These are phyloP conservation scores for Penicillium tannophilum DNA, from an alignment of 495 filamentous ascomycete species.

Conservation along the genomic window DNA sequence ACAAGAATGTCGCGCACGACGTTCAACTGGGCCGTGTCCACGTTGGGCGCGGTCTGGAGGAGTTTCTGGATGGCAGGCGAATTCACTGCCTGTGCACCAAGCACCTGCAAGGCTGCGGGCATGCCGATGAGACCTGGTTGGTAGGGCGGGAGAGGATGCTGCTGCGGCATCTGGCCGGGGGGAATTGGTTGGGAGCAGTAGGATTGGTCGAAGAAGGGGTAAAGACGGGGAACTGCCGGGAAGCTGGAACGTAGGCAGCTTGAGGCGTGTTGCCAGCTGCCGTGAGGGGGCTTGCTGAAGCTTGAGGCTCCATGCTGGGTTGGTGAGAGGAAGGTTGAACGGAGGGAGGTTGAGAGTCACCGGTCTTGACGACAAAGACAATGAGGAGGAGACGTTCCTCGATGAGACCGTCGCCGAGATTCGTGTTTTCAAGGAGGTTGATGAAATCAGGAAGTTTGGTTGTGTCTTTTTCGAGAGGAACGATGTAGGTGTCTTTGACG, in stretches of 20 bases:
- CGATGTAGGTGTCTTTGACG: slow-evolving; percentile 76
- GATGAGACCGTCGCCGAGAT: slow-evolving; percentile 64
- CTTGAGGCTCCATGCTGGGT: slow-evolving; percentile 39
- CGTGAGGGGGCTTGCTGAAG: slow-evolving; percentile 48
- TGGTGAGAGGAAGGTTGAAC: slow-evolving; percentile 48
- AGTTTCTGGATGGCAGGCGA: slow-evolving; percentile 68
- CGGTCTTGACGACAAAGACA: slow-evolving; percentile 70
- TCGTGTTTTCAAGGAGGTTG: slow-evolving; percentile 67
- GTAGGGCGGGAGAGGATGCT: slow-evolving; percentile 16
- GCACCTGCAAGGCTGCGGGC: slow-evolving; percentile 47
- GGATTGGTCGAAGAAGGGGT: slow-evolving; percentile 12
- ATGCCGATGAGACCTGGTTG: slow-evolving; percentile 26
- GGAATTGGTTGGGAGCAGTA: slow-evolving; percentile 35
- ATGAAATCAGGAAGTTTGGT: slow-evolving; percentile 70
- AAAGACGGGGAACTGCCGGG: slow-evolving; percentile 30
- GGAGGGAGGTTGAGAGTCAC: slow-evolving; percentile 46
- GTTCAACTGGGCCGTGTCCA: slow-evolving; percentile 62
- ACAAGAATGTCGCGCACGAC: slow-evolving; percentile 62
- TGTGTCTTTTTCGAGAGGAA: slow-evolving; percentile 66
- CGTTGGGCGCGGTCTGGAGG: slow-evolving; percentile 63
- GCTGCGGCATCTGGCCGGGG: slow-evolving; percentile 29
- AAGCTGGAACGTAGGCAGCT: slow-evolving; percentile 28
- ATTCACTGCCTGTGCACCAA: slow-evolving; percentile 56
- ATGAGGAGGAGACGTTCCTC: slow-evolving; percentile 72
- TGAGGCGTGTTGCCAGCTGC: slow-evolving; percentile 42